Base-by-base conservation (phyloP, 768 basidiomycete genomes). In the Hericium erinaceus region DNA sequence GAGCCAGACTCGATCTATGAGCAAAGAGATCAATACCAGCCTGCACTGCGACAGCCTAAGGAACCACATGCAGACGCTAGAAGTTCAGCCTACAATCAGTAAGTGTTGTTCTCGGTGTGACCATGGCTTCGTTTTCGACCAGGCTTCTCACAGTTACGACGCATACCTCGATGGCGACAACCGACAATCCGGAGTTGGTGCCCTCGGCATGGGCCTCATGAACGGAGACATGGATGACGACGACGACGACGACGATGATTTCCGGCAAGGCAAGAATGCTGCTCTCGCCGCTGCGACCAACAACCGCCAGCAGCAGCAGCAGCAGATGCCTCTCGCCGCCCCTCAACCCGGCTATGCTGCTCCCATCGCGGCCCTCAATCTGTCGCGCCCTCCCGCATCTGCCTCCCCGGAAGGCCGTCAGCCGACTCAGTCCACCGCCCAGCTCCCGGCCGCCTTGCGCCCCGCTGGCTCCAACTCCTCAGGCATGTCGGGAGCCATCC, bases 321-420 rank as follows among this genome's bases (percentile, higher is more conserved):
- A 38, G 54, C 60, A 61, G 48, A 66, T 75, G 49, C 74, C 77
- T 9, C 80, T 89, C 60, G 85, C 81, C 3, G 82, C 86, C 2
- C 88, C 87, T 24, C 78, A 78, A 39, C 87, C 88, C 3, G 87
- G 88, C 6, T 90, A 90, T 63, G 80, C 85, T 33, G 81, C 85
- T 2, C 84, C 84, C 38, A 79, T 89, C 28, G 74, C 84, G 13
- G 84, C 80, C 2, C 78, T 88, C 38, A 83, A 81, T 61, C 71
- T 87, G 33, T 70, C 80, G 4, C 78, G 74, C 46, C 80, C 80
- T 2, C 71, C 73, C 28, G 73, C 76, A 3, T 16, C 49, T 24
- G 49, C 49, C 1, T 68, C 74, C 12, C 73, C 54, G 18, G 38
- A 58, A 15, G 6, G 41, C 20, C 50, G 54, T 16, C 39, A 22